Evolutionary conservation across 2,329 filamentous ascomycete genomes (phyloP).

Genomic region (Fusarium napiforme): DNA sequence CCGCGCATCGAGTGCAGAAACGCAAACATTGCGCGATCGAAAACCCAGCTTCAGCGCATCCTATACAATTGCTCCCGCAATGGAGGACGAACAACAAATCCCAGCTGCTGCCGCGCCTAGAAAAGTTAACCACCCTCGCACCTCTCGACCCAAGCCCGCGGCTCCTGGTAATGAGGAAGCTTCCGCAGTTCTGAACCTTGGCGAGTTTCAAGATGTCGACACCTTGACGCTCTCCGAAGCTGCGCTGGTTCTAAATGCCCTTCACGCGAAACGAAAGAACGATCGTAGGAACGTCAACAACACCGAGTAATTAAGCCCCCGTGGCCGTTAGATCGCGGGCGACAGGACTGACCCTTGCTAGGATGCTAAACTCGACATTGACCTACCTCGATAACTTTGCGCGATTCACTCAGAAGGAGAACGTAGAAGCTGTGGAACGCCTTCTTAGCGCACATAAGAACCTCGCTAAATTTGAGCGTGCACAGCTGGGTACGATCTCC

Average conservation of each 20-base stretch:
- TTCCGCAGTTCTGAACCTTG: constrained; percentile 81
- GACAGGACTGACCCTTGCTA: constrained; percentile 47
- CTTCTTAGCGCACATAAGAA: constrained; percentile 82
- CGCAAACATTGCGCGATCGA: background rate
- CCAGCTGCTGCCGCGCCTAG: constrained; percentile 20
- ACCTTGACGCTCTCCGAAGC: constrained; percentile 94
- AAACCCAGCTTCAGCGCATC: background rate
- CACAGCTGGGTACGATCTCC: constrained; percentile 77
- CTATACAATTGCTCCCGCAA: constrained; percentile 1
- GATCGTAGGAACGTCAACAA: constrained; percentile 85
- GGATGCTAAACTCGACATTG: constrained; percentile 85
- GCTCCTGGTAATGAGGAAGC: constrained; percentile 89
- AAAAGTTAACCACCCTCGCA: constrained; percentile 47
- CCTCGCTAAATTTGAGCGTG: constrained; percentile 91
- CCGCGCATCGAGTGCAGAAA: background rate
- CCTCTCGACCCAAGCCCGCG: constrained; percentile 74
- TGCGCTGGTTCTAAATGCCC: constrained; percentile 88
- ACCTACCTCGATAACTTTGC: constrained; percentile 96
- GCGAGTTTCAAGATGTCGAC: constrained; percentile 92
- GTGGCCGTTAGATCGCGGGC: background rate
- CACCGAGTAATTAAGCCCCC: constrained; percentile 71
- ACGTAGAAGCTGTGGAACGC: constrained; percentile 92
- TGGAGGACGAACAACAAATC: constrained; percentile 29
- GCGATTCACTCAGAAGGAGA: constrained; percentile 94
- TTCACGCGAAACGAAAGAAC: constrained; percentile 81